Evolutionary conservation across 768 basidiomycete species (phyloP), one percentile per base, ranked within the genome.

Genomic region (Russula virescens): DNA sequence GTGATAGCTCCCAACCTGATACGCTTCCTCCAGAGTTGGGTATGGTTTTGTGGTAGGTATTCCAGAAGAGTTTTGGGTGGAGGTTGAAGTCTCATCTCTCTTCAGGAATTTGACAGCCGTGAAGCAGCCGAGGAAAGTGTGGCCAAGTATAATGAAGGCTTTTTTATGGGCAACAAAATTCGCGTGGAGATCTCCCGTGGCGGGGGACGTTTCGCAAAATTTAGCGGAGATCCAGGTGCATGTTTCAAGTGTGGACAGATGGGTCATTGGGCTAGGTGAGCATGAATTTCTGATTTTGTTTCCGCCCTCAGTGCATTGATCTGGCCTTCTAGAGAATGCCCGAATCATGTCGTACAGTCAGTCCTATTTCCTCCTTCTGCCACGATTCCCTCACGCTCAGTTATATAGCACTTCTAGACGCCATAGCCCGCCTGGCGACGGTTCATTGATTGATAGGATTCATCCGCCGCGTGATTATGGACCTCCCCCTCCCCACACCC

Each of bases 81-180:
- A 11, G 35, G 5, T 25, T 31, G 38, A 40, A 14, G 25, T 25
- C 45, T 63, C 43, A 58, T 25, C 25, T 42, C 3, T 42, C 14
- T 40, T 38, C 66, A 94, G 91, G 91, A 93, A 83, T 94, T 94
- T 67, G 90, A 91, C 35, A 86, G 62, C 54, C 81, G 83, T 50
- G 86, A 88, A 68, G 88, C 91, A 45, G 91, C 91, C 1, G 90
- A 93, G 71, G 87, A 90, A 73, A 91, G 90, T 62, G 89, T 94
- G 6, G 83, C 85, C 5, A 92, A 92, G 71, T 94, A 94, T 69
- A 83, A 94, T 65, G 91, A 93, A 77, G 91, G 91, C 1, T 87
- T 79, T 65, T 94, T 94, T 72, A 91, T 94, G 90, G 91, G 92
- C 47, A 92, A 91, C 73, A 92, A 90, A 77, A 92, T 94, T 60